Percentiles rank a stretch among this genome's conserved stretches.
phyloP scores from a whole-genome alignment of 768 basidiomycete species.

The Amanita molliuscula region DNA sequence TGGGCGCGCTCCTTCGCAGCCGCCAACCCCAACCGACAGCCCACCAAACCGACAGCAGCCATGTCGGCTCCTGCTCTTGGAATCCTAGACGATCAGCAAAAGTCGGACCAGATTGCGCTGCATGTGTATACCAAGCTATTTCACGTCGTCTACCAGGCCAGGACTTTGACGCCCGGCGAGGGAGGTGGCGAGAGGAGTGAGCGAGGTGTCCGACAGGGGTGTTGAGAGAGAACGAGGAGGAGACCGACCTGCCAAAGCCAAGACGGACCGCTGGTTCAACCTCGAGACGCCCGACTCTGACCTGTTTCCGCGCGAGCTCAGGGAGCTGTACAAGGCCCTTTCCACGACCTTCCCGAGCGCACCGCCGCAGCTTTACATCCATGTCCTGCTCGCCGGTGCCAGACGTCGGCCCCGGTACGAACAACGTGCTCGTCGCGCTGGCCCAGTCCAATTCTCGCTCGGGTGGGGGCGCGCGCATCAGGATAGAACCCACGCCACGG shows the following conservation, averaged over 20 bases:
- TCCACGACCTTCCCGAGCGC: constrained; percentile 27
- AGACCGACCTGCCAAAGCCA: constrained; percentile 13
- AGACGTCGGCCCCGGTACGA: constrained; percentile 32
- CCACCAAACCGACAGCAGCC: too few species aligned
- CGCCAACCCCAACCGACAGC: not conserved
- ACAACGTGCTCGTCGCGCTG: constrained; percentile 61
- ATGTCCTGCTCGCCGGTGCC: constrained; percentile 63
- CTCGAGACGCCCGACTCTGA: constrained; percentile 71
- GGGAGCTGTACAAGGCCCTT: constrained; percentile 50
- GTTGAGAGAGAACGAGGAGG: not conserved
- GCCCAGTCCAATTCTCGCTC: constrained; percentile 21
- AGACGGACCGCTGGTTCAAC: constrained; percentile 68
- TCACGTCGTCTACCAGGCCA: constrained; percentile 63
- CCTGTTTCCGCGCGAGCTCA: constrained; percentile 49
- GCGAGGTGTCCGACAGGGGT: too few species aligned
- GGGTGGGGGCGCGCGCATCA: constrained; percentile 21
- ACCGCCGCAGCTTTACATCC: constrained; percentile 48
- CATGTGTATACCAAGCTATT: constrained; percentile 77
- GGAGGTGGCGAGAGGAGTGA: not conserved
- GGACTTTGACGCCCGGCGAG: constrained; percentile 28
- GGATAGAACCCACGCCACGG: constrained; percentile 59
- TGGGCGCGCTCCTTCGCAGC: too few species aligned
- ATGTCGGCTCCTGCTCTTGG: too few species aligned
- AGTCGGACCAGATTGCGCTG: constrained; percentile 81
- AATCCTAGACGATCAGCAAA: constrained; percentile 19